Evolutionary conservation across 495 filamentous ascomycete species (phyloP), one percentile per base, ranked within the genome.

Genomic region (Penicillium bovifimosum): DNA sequence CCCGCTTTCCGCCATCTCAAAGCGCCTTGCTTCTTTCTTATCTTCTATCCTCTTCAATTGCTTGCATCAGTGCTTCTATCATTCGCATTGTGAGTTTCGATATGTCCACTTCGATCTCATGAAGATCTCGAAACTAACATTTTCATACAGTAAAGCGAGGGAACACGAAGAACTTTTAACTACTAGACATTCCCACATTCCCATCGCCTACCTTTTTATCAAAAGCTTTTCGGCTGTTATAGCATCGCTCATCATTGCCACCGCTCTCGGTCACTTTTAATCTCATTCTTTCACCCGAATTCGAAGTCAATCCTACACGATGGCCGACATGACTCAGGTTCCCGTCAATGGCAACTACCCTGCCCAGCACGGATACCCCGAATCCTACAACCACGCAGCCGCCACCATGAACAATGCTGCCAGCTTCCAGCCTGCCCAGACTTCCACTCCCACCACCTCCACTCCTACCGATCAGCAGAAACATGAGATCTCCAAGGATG

Each of bases 401-500:
- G 60, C 60, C 41, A 56, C 61, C 48, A 61, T 69, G 60, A 71
- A 67, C 60, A 69, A 54, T 48, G 69, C 65, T 16, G 64, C 71
- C 36, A 74, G 62, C 60, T 75, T 77, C 62, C 71, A 73, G 55
- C 72, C 74, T 38, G 66, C 68, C 17, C 75, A 75, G 60, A 69
- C 67, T 47, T 68, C 68, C 39, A 77, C 72, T 33, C 67, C 75
- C 26, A 68, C 71, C 34, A 72, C 73, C 55, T 68, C 60, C 41
- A 65, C 73, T 26, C 63, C 64, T 28, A 65, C 56, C 38, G 74
- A 72, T 9, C 62, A 63, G 50, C 68, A 72, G 55, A 76, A 74
- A 59, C 73, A 66, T 54, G 69, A 68, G 47, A 76, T 72, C 56
- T 67, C 75, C 39, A 95, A 93, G 69, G 88, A 91, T 70, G 90